Evolutionary conservation across 495 filamentous ascomycete species (phyloP).

Genomic region (Pseudevernia furfuracea): DNA sequence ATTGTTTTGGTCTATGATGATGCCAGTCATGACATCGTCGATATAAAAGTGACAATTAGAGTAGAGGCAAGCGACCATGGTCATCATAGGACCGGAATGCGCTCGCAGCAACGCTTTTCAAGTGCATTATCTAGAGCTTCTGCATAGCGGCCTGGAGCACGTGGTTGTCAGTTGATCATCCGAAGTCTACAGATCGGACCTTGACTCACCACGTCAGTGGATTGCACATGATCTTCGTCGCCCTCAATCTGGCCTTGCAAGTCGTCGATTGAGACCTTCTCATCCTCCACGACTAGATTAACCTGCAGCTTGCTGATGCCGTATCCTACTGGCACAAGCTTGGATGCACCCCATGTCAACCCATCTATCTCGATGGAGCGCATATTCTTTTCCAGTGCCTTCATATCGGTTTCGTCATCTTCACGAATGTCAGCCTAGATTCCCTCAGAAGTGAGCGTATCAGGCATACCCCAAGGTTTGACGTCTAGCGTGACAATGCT

Average conservation of each 20-base stretch:
- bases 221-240: constrained; percentile 96
- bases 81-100: neutral
- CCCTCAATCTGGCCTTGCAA: constrained; percentile 80
- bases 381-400: constrained; percentile 70
- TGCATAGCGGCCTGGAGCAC: constrained; percentile 67
- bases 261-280: constrained; percentile 84
- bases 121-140: constrained; percentile 60
- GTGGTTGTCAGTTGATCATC: constrained; percentile 16
- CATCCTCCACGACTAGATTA: constrained; percentile 94
- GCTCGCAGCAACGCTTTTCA: neutral
- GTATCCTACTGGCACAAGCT: constrained; percentile 83
- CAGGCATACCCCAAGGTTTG: constrained; percentile 91
- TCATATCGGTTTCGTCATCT: constrained; percentile 94
- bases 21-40: neutral
- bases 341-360: constrained; percentile 90
- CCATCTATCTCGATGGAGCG: constrained; percentile 86
- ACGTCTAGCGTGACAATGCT: constrained; percentile 91
- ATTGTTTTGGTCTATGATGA: neutral
- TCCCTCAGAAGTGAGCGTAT: neutral
- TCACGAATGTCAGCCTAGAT: constrained; percentile 29
- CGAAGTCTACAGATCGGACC: constrained; percentile 11
- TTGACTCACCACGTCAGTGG: constrained; percentile 68
- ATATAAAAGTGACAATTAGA: neutral
- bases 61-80: neutral
- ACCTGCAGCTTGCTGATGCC: constrained; percentile 99